These are phyloP conservation scores for Daldinia loculata DNA, from an alignment of 495 filamentous ascomycete species.

Conservation along the genomic window DNA sequence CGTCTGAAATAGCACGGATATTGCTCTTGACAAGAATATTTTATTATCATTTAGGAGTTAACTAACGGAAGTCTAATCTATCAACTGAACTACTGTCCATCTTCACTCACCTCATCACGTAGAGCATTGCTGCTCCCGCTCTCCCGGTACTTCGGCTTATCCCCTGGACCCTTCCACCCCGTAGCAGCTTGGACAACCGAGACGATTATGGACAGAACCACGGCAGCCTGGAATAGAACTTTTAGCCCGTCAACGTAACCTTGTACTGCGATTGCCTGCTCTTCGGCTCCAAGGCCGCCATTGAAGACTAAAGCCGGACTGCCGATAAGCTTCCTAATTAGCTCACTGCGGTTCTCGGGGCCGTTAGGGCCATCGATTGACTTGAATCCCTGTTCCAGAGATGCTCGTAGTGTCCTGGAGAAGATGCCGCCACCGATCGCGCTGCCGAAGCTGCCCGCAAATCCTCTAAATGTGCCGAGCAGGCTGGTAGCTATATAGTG, in stretches of 20 bases:
- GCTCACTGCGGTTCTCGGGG: conserved; percentile 57
- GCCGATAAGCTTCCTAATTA: conserved; percentile 71
- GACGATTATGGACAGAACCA: conserved; percentile 62
- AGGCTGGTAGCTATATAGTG: conserved; percentile 78
- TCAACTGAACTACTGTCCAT: background rate
- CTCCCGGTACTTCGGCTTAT: conserved; percentile 41
- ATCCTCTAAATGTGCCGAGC: conserved; percentile 75
- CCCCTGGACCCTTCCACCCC: conserved; percentile 63
- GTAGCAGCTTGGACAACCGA: conserved; percentile 71
- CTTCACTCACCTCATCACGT: background rate
- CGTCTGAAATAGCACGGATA: background rate
- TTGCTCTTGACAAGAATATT: background rate
- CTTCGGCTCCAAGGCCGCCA: conserved; percentile 56
- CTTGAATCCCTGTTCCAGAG: conserved; percentile 65
- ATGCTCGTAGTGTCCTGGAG: conserved; percentile 63
- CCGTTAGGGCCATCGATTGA: conserved; percentile 49
- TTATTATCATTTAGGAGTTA: background rate
- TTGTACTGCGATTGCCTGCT: conserved; percentile 66
- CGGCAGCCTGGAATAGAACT: conserved; percentile 65
- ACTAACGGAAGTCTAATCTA: background rate
- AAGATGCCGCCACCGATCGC: conserved; percentile 82
- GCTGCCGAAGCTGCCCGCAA: conserved; percentile 78
- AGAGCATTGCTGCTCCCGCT: background rate
- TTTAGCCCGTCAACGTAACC: conserved; percentile 69
- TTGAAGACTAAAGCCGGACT: conserved; percentile 69